Evolutionary conservation across 1,139 yeast species (phyloP).

Genomic region (Debaryomyces nepalensis): DNA sequence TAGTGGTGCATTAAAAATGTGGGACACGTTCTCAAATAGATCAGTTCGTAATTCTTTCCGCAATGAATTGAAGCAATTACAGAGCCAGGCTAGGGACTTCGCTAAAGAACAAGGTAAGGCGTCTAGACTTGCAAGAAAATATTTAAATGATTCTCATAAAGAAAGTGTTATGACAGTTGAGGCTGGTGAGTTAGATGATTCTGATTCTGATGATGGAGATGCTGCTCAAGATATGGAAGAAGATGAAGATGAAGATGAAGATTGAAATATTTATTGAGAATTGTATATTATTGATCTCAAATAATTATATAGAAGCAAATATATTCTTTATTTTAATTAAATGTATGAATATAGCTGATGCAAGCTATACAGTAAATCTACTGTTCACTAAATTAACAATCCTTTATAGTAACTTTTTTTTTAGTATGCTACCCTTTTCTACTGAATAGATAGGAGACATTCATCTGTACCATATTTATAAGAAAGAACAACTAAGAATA

Average conservation of each 20-base stretch:
- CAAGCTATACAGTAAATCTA: too few relatives aligned
- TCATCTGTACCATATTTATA: too few relatives aligned
- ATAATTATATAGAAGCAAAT: constrained; percentile 4
- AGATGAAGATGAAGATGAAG: constrained; percentile 22
- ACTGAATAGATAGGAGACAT: too few relatives aligned
- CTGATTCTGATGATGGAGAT: constrained; percentile 58
- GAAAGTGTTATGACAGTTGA: constrained; percentile 67
- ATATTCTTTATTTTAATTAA: not conserved
- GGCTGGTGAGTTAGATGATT: constrained; percentile 60
- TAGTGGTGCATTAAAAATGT: constrained; percentile 79
- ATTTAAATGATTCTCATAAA: constrained; percentile 48
- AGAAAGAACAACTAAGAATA: too few relatives aligned
- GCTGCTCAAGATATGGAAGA: constrained; percentile 28
- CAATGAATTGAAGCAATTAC: constrained; percentile 57
- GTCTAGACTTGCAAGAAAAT: constrained; percentile 77
- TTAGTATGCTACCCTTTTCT: too few relatives aligned
- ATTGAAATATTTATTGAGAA: constrained; percentile 2
- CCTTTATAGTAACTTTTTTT: too few relatives aligned
- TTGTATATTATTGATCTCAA: constrained; percentile 4
- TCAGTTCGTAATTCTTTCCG: constrained; percentile 75
- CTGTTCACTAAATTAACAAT: too few relatives aligned
- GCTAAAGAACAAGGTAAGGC: constrained; percentile 61
- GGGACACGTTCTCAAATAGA: constrained; percentile 88
- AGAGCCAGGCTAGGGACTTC: constrained; percentile 58
- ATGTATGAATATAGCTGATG: too few relatives aligned